Percentiles rank a stretch among this genome's conserved stretches.
Evolutionary conservation across 2,329 filamentous ascomycete genomes (phyloP).

Genomic region (Lasiodiplodia gonubiensis): DNA sequence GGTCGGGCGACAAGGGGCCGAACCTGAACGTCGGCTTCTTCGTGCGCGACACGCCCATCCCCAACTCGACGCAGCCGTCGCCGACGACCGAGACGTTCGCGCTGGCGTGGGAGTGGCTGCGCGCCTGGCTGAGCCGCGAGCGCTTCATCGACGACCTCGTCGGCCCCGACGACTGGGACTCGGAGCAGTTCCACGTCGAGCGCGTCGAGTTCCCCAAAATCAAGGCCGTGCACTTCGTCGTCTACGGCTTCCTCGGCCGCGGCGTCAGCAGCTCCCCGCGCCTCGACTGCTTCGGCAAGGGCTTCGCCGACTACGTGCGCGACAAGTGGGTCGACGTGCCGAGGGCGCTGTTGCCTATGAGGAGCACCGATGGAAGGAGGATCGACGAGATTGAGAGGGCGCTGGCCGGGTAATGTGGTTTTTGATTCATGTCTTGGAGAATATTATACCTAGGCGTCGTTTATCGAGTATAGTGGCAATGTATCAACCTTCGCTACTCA

Average conservation of each 20-base stretch:
- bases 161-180: conserved; percentile 38
- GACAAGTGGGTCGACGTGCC: conserved; percentile 7
- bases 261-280: conserved; percentile 31
- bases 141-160: conserved; percentile 30
- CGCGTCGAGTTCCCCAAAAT: conserved; percentile 42
- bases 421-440: too few species aligned
- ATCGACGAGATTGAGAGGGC: neutral
- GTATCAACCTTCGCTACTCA: too few species aligned
- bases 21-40: conserved; percentile 46
- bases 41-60: conserved; percentile 33
- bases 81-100: neutral
- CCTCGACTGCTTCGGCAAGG: conserved; percentile 5
- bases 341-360: neutral
- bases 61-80: conserved; percentile 31
- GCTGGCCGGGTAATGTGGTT: neutral
- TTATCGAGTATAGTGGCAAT: too few species aligned
- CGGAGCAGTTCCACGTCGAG: conserved; percentile 35
- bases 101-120: conserved; percentile 40
- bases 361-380: neutral
- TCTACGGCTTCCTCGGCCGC: conserved; percentile 45
- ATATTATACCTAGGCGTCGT: too few species aligned
- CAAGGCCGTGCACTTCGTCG: conserved; percentile 44
- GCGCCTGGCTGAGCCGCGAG: conserved; percentile 32
- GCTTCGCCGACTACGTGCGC: conserved; percentile 3
- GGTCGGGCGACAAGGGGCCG: conserved; percentile 50